Evolutionary conservation across 2,329 filamentous ascomycete species (phyloP).

Genomic region (Chaetothyriales sp.): DNA sequence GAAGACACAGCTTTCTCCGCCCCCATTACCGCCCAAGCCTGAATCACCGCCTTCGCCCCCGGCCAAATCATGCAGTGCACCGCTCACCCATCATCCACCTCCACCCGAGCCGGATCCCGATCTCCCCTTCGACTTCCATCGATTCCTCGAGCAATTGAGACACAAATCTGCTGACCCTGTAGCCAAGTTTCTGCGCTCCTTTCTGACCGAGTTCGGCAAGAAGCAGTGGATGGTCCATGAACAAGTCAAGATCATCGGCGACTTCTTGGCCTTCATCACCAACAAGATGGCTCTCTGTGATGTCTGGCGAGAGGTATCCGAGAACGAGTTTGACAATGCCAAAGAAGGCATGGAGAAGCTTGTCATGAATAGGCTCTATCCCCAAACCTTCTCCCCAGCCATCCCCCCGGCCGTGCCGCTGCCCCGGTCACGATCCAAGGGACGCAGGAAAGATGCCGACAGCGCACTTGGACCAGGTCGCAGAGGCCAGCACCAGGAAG

Average conservation of each 20-base stretch:
- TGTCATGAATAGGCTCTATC: slow-evolving; percentile 94
- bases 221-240: slow-evolving; percentile 99
- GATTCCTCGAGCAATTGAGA: slow-evolving; percentile 87
- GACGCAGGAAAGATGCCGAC: slow-evolving; percentile 55
- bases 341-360: slow-evolving; percentile 98
- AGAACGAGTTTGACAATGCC: slow-evolving; percentile 95
- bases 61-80: slow-evolving; percentile 1
- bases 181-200: slow-evolving; percentile 87
- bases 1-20: slow-evolving; percentile 16
- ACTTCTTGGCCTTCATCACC: slow-evolving; percentile 90
- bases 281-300: slow-evolving; percentile 98
- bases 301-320: slow-evolving; percentile 88
- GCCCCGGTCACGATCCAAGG: slow-evolving; percentile 43
- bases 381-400: slow-evolving; percentile 88
- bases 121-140: slow-evolving; percentile 90
- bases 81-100: slow-evolving; percentile 26
- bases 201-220: slow-evolving; percentile 87
- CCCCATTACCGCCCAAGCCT: slow-evolving; percentile 19
- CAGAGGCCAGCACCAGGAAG: slow-evolving; percentile 90
- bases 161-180: slow-evolving; percentile 97
- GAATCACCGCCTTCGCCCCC: slow-evolving; percentile 19
- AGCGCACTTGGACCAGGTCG: slow-evolving; percentile 64
- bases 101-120: slow-evolving; percentile 63
- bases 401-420: slow-evolving; percentile 70
- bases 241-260: slow-evolving; percentile 95